Evolutionary conservation across 179 eudicot genomes (phyloP).

Genomic region (Amaranthus tricolor): DNA sequence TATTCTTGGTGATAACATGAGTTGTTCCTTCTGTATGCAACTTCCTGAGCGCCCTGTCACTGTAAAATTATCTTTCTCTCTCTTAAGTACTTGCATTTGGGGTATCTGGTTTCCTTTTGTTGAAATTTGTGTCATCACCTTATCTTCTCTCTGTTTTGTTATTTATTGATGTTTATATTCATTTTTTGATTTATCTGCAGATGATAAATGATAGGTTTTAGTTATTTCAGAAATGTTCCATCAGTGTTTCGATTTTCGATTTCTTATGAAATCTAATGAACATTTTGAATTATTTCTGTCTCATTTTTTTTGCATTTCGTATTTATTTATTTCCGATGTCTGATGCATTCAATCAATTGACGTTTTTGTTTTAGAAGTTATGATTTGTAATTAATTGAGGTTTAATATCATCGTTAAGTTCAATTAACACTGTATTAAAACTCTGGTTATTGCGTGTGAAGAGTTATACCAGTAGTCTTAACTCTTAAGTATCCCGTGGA

Average conservation of each 20-base stretch:
- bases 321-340: background rate
- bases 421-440: background rate
- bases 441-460: background rate
- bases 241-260: too few relatives aligned
- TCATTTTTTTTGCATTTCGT: too few relatives aligned
- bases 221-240: too few relatives aligned
- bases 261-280: too few relatives aligned
- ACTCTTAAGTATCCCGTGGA: background rate
- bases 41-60: slow-evolving; percentile 90
- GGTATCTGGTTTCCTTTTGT: too few relatives aligned
- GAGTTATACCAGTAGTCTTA: background rate
- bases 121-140: background rate
- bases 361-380: background rate
- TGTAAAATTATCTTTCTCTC: slow-evolving; percentile 33
- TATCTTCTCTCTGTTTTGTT: background rate
- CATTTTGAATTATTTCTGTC: background rate
- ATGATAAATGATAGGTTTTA: too few relatives aligned
- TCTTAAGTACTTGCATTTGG: background rate
- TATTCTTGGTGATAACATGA: slow-evolving; percentile 54
- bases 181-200: background rate
- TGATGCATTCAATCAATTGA: background rate
- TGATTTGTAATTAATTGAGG: background rate
- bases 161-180: background rate
- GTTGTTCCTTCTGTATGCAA: slow-evolving; percentile 84
- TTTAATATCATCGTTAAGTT: background rate